phyloP scores from a whole-genome alignment of 164 flowering plant species.

The Umbellularia californica region DNA sequence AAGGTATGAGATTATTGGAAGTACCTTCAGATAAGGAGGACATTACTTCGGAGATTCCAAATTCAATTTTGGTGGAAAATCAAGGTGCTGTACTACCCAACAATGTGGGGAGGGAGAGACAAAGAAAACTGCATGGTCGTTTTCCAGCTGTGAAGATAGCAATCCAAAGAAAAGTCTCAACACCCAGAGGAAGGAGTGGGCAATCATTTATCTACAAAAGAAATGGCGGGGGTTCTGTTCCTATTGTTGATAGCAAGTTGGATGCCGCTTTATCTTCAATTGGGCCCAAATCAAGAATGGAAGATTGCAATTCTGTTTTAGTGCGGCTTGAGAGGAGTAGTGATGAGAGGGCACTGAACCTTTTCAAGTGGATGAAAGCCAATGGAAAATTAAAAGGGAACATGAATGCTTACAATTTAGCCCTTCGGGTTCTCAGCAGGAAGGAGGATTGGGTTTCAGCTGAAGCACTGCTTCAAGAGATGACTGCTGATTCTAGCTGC shows the following conservation, averaged over 20 bases:
- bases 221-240: conserved; percentile 9
- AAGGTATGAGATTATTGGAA: not conserved
- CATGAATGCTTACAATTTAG: conserved; percentile 50
- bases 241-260: conserved; percentile 23
- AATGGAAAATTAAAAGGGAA: conserved; percentile 63
- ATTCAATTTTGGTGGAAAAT: not conserved
- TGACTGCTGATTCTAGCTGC: conserved; percentile 31
- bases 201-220: not conserved
- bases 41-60: conserved; percentile 7
- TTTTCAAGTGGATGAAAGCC: conserved; percentile 75
- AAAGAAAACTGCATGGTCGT: conserved; percentile 25
- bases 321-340: conserved; percentile 46
- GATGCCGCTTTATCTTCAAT: conserved; percentile 31
- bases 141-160: conserved; percentile 22
- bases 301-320: conserved; percentile 48
- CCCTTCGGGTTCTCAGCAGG: conserved; percentile 59
- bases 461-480: conserved; percentile 44
- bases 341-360: conserved; percentile 39
- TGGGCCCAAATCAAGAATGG: conserved; percentile 38
- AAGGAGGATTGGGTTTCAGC: conserved; percentile 64
- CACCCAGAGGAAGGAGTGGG: conserved; percentile 12
- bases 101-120: conserved; percentile 11
- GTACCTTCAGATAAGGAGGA: conserved; percentile 9
- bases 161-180: conserved; percentile 15
- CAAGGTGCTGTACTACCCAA: not conserved